A percentile compares a stretch with the other conserved stretches of the same genome.
Conservation (phyloP, 2,329 filamentous ascomycete species). For the Cercospora sp. region DNA sequence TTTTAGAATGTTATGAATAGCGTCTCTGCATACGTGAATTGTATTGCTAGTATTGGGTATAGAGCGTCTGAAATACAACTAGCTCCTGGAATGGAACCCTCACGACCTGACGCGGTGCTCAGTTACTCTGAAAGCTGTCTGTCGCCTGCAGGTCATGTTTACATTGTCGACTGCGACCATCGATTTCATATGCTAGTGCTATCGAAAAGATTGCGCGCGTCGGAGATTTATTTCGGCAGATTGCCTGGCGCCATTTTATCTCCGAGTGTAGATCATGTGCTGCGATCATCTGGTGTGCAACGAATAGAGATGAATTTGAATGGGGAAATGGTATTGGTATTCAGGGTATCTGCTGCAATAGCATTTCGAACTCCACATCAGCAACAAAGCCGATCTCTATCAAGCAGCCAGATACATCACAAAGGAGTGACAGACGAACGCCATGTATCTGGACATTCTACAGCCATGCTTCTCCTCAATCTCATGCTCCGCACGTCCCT, state of each 20-base stretch:
- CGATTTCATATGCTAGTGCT: not conserved
- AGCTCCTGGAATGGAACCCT: not conserved
- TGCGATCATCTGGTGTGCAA: no score
- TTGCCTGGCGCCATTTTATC: not conserved
- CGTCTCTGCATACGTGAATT: not conserved
- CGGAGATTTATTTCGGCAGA: not conserved
- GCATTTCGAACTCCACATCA: not conserved
- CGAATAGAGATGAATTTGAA: no score
- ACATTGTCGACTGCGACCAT: not conserved
- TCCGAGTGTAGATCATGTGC: not conserved
- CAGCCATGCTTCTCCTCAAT: not conserved
- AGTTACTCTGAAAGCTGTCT: no score
- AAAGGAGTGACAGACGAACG: not conserved
- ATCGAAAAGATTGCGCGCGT: not conserved
- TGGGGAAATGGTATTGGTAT: constrained; percentile 3
- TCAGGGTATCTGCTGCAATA: constrained; percentile 13
- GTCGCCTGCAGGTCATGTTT: not conserved
- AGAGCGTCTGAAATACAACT: not conserved
- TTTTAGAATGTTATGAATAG: constrained; percentile 6
- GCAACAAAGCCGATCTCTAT: constrained; percentile 4
- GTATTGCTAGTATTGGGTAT: constrained; percentile 10
- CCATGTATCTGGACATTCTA: not conserved
- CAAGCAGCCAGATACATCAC: constrained; percentile 8
- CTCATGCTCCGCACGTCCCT: not conserved
- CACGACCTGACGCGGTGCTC: not conserved